phyloP scores from a whole-genome alignment of 345 rosid genomes.

The Hevea brasiliensis region DNA sequence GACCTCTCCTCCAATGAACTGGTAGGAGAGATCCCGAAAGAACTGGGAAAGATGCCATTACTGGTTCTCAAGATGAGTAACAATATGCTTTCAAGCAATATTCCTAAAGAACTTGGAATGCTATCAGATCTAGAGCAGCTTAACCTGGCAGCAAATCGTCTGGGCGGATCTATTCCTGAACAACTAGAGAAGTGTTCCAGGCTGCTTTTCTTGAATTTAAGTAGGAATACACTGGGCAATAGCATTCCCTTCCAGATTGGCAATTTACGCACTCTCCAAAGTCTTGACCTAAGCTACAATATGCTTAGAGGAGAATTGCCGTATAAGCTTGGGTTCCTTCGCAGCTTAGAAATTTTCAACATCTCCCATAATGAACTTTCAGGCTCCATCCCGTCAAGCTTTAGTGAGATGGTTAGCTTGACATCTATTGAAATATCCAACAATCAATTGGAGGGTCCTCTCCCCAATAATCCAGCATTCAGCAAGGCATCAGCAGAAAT shows the following conservation, averaged over 20 bases:
- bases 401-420: not conserved
- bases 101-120: conserved; percentile 3
- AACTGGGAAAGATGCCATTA: not conserved
- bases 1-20: not conserved
- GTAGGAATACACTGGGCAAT: not conserved
- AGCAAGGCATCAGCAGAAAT: not conserved
- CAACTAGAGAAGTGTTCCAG: not conserved
- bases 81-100: not conserved
- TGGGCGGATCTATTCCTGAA: not conserved
- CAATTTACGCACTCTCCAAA: not conserved
- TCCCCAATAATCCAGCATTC: not conserved
- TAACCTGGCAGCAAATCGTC: not conserved
- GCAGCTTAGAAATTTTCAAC: not conserved
- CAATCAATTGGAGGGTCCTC: not conserved
- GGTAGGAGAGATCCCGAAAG: not conserved
- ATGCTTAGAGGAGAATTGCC: not conserved
- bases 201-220: not conserved
- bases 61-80: not conserved
- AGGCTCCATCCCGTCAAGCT: not conserved
- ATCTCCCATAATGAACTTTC: not conserved
- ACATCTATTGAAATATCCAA: not conserved
- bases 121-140: not conserved
- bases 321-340: not conserved
- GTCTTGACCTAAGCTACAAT: not conserved
- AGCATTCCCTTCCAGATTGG: not conserved